These are phyloP conservation scores for Dianthus caryophyllus DNA, from an alignment of 148 eudicot genomes.

Conservation along the genomic window DNA sequence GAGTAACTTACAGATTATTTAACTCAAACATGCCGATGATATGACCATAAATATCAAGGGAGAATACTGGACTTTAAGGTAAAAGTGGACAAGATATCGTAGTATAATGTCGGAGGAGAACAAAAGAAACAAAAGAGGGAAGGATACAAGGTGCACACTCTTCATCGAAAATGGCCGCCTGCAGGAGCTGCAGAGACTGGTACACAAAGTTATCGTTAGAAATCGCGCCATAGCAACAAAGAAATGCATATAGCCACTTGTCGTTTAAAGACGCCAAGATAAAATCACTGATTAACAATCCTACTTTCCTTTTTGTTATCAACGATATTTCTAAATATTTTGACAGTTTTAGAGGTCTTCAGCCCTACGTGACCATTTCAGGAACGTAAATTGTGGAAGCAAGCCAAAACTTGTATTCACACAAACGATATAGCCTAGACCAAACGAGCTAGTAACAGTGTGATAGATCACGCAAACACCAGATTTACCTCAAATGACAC, in stretches of 20 bases:
- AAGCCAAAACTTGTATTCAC: too few species aligned
- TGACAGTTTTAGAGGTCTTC: too few species aligned
- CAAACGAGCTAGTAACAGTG: too few species aligned
- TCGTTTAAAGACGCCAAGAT: neutral
- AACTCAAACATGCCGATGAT: conserved; percentile 97
- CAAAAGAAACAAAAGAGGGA: conserved; percentile 6
- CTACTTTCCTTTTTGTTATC: neutral
- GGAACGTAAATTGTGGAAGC: too few species aligned
- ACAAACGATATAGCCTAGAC: too few species aligned
- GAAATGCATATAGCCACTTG: neutral
- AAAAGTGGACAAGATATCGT: neutral
- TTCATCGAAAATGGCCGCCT: conserved; percentile 72
- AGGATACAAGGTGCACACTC: conserved; percentile 97
- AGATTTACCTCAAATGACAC: conserved; percentile 65
- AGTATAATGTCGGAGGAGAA: neutral
- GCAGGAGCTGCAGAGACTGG: conserved; percentile 84
- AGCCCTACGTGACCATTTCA: too few species aligned
- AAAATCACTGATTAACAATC: neutral
- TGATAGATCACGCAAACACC: neutral
- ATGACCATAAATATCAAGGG: conserved; percentile 83
- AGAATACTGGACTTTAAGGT: conserved; percentile 52
- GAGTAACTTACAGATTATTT: conserved; percentile 85
- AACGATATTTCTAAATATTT: too few species aligned
- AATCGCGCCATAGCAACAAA: neutral
- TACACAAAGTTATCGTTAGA: conserved; percentile 20